Evolutionary conservation across 805 yeast species (phyloP).

Genomic region (Candida parachauliodes): DNA sequence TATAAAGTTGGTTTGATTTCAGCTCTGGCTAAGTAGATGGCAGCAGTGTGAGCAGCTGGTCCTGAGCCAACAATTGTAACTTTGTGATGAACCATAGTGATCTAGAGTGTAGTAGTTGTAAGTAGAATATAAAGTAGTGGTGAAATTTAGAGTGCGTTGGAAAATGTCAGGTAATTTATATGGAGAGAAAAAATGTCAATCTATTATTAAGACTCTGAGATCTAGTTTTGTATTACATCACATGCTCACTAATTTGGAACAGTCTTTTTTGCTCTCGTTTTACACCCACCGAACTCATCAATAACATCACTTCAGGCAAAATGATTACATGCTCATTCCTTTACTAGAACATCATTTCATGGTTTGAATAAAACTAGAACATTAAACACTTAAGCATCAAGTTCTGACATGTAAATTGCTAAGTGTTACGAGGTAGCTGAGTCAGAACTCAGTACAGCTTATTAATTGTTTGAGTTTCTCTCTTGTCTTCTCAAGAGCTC

Average conservation of each 20-base stretch:
- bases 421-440: too few relatives aligned
- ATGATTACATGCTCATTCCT: too few relatives aligned
- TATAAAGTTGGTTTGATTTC: slow-evolving; percentile 90
- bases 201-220: too few relatives aligned
- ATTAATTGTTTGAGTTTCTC: too few relatives aligned
- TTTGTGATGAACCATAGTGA: slow-evolving; percentile 79
- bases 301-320: too few relatives aligned
- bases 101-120: slow-evolving; percentile 1
- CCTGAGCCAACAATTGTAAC: slow-evolving; percentile 94
- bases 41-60: slow-evolving; percentile 99
- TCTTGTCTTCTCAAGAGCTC: too few relatives aligned
- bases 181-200: not conserved
- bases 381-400: too few relatives aligned
- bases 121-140: not conserved
- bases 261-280: not conserved
- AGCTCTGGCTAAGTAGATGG: slow-evolving; percentile 94
- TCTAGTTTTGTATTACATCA: slow-evolving; percentile 1
- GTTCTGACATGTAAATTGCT: too few relatives aligned
- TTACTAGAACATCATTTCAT: too few relatives aligned
- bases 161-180: not conserved
- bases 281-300: not conserved
- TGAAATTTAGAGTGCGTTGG: not conserved
- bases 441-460: too few relatives aligned
- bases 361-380: too few relatives aligned
- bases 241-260: slow-evolving; percentile 4